Evolutionary conservation across 176 grass and related monocot genomes (phyloP), one percentile per base, ranked within the genome.

Genomic region (Themeda triandra): DNA sequence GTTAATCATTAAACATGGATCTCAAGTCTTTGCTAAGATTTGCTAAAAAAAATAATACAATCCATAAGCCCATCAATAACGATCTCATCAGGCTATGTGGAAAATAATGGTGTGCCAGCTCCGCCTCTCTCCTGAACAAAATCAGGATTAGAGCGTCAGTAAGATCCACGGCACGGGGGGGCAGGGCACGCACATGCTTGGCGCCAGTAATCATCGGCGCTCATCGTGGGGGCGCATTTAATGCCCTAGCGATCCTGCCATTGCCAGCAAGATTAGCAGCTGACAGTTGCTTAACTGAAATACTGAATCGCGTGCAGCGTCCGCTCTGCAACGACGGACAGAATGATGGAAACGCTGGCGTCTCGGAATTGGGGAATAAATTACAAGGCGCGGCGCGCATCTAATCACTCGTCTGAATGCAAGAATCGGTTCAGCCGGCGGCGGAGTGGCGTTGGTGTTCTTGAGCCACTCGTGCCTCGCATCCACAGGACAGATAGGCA

Each of bases 141-240:
- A 73, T 63, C 69, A 24, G 69, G 46, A 56, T 31, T 21, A 60
- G 48, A 78, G 48, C 42, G 46, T 75, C 37, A 58, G n/a, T 76
- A 60, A 69, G 78, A 75, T 76, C 63, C 45, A 41, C 35, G 41
- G 44, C 86, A 87, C 79, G 48, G 49, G 49, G 46, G 4, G n/a
- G 9, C 44, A 44, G 13, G 46, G 15, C 39, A 48, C 7, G 58
- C 85, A 91, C 76, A 91, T 87, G 89, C 69, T 84, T 76, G 51
- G 63, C 49, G 2, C 42, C 37, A 45, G 15, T 66, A 83, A 86
- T 86, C 67, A 78, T 41, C 66, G 84, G 49, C 75, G 80, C 39
- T 68, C 31, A 77, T 85, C 66, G 83, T 72, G 78, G 83, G 77
- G 25, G 27, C 6, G 69, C 76, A 87, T 33, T 87, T 62, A 90